A percentile compares a stretch with the other conserved stretches of the same genome.
Conservation (phyloP, 176 grass and related monocot species). For the Carex littledalei region DNA sequence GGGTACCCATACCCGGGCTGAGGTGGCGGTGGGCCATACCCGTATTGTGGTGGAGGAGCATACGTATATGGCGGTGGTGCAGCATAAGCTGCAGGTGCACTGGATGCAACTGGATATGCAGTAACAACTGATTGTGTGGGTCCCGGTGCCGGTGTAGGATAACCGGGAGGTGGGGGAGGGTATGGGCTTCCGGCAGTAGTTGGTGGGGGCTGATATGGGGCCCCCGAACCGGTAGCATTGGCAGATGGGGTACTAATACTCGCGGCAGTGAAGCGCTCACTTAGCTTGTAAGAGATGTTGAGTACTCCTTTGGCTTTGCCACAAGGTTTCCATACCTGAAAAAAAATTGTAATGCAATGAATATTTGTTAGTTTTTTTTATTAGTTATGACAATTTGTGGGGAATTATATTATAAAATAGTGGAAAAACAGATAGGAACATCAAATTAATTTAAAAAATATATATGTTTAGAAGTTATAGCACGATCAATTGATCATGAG, state of each 20-base stretch:
- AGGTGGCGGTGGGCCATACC: conserved; percentile 38
- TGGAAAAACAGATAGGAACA: background rate
- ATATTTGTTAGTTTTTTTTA: background rate
- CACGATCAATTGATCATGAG: background rate
- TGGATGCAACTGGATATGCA: conserved; percentile 39
- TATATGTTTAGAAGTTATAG: background rate
- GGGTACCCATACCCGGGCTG: conserved; percentile 20
- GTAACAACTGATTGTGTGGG: conserved; percentile 41
- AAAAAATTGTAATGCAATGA: background rate
- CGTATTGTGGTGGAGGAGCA: conserved; percentile 40
- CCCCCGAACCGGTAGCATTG: background rate
- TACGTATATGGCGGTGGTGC: conserved; percentile 10
- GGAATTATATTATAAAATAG: background rate
- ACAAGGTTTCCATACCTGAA: conserved; percentile 34
- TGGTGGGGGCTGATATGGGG: background rate
- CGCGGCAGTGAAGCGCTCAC: conserved; percentile 26
- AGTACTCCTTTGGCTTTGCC: conserved; percentile 68
- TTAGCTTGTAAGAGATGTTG: conserved; percentile 76
- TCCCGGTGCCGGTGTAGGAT: conserved; percentile 19
- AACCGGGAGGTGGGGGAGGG: conserved; percentile 8
- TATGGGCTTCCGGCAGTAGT: conserved; percentile 4
- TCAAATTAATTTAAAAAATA: background rate
- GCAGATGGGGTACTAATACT: background rate
- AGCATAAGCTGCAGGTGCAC: conserved; percentile 33
- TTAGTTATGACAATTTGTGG: background rate